Conservation (phyloP, 2,329 filamentous ascomycete genomes). For the Domatiomyces catenatus region DNA sequence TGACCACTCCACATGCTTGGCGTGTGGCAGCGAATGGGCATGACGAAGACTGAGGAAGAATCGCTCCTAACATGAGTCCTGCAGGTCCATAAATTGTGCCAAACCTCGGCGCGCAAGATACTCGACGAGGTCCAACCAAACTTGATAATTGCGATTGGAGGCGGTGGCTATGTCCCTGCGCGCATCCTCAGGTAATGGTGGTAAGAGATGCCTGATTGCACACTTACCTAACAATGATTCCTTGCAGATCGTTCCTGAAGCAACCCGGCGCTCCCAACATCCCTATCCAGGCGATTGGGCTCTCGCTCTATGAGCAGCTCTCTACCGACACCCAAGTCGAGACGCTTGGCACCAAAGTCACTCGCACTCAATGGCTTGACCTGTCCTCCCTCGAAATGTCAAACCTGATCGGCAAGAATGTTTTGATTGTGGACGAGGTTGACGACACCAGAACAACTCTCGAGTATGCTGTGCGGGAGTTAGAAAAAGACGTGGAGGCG, state of each 20-base stretch:
- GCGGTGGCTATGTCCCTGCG: slow-evolving; percentile 90
- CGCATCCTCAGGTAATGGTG: slow-evolving; percentile 65
- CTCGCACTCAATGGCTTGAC: slow-evolving; percentile 95
- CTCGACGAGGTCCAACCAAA: slow-evolving; percentile 77
- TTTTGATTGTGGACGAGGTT: slow-evolving; percentile 88
- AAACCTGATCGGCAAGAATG: slow-evolving; percentile 78
- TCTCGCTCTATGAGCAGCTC: slow-evolving; percentile 89
- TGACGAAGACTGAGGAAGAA: background rate
- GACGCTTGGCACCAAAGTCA: slow-evolving; percentile 79
- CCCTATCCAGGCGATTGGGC: slow-evolving; percentile 95
- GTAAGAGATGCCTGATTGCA: background rate
- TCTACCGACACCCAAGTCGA: slow-evolving; percentile 50
- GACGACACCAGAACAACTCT: slow-evolving; percentile 89
- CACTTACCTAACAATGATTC: background rate
- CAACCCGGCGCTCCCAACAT: slow-evolving; percentile 77
- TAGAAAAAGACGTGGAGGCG: slow-evolving; percentile 82
- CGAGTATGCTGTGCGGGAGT: slow-evolving; percentile 82
- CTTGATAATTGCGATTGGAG: slow-evolving; percentile 96
- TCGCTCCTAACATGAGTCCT: background rate
- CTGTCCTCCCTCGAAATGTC: slow-evolving; percentile 72
- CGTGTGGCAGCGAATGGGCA: background rate
- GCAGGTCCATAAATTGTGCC: slow-evolving; percentile 94
- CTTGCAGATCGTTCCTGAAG: slow-evolving; percentile 70
- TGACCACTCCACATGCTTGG: background rate
- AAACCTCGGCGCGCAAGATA: slow-evolving; percentile 66